Percentiles rank a stretch among this genome's conserved stretches.
Evolutionary conservation across 2,329 filamentous ascomycete species (phyloP).

Genomic region (Cladophialophora immunda): DNA sequence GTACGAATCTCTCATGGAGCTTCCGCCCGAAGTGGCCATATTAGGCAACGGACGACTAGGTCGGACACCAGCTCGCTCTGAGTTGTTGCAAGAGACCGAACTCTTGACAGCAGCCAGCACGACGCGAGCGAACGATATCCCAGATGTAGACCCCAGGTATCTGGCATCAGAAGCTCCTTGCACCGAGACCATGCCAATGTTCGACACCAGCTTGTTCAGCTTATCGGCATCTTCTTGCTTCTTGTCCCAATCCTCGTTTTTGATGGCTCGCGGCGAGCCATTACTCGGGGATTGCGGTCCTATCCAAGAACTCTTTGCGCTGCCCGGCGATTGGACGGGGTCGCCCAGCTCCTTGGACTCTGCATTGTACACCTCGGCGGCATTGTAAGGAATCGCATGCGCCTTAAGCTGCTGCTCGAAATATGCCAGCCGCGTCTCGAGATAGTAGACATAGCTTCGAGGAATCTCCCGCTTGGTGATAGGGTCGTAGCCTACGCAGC

Average conservation of each 20-base stretch:
- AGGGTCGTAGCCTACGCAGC: conserved; percentile 94
- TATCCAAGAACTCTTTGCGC: conserved; percentile 38
- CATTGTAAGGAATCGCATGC: conserved; percentile 75
- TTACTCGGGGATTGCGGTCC: conserved; percentile 29
- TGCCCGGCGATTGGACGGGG: conserved; percentile 29
- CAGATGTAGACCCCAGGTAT: conserved; percentile 84
- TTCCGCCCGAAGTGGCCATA: conserved; percentile 65
- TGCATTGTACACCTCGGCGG: conserved; percentile 72
- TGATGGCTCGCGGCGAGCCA: conserved; percentile 43
- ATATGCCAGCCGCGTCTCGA: conserved; percentile 85
- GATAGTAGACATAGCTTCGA: conserved; percentile 90
- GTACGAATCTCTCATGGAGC: conserved; percentile 93
- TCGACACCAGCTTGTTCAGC: conserved; percentile 72
- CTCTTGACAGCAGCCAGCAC: conserved; percentile 93
- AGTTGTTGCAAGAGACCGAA: conserved; percentile 66
- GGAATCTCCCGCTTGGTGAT: conserved; percentile 97
- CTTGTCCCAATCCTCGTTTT: conserved; percentile 43
- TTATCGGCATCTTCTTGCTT: conserved; percentile 67
- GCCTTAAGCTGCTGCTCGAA: conserved; percentile 78
- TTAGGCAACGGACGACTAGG: conserved; percentile 65
- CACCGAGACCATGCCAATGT: conserved; percentile 78
- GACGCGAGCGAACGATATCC: conserved; percentile 92
- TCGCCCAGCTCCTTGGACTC: conserved; percentile 43
- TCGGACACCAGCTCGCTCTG: conserved; percentile 70
- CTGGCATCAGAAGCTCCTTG: conserved; percentile 80